Base-by-base conservation (phyloP, 1,284 basidiomycete species). In the Agaricales sp. region DNA sequence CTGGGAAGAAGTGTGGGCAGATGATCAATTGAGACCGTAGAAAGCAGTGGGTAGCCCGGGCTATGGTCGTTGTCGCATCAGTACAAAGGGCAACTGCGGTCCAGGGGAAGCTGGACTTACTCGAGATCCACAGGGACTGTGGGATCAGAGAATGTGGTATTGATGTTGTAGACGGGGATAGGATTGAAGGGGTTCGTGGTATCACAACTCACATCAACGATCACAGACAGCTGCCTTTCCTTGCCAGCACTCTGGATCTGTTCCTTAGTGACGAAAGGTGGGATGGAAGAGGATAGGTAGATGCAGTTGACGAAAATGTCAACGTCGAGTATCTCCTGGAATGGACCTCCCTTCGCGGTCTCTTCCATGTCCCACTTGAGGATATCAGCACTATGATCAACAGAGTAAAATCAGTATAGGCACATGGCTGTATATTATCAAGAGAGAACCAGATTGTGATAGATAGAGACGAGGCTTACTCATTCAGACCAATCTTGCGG, bases 261-360 rank as follows among this genome's bases (percentile, higher is more conserved):
- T 45, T 92, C 82, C 37, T 67, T 66, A 11, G 87, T 88, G 52
- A 99, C 56, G 68, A 99, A 99, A 48, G 87, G 77, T 13, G 94
- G 92, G 58, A 99, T 99, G 55, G 80, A 73, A 48, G 85, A 79
- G 47, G 82, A 86, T 52, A 99, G 85, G 70, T 99, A 99, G 67
- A 99, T 99, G 80, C 96, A 99, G 75, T 99, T 99, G 75, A 99
- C 83, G 61, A 99, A 98, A 62, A 99, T 84, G 69, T 99, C 96
- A 54, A 93, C 95, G 57, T 95, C 92, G 43, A 99, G 76, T 55
- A 99, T 92, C 69, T 98, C 94, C 53, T 82, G 70, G 75, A 98
- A 99, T 0, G 96, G 96, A 1, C 96, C 96, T 47, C 94, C 92
- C 72, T 95, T 96, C 59, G 87, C 88, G 4, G 96, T 99, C 73